Base-by-base conservation (phyloP, 2,329 filamentous ascomycete genomes). In the Diaporthe sp. region DNA sequence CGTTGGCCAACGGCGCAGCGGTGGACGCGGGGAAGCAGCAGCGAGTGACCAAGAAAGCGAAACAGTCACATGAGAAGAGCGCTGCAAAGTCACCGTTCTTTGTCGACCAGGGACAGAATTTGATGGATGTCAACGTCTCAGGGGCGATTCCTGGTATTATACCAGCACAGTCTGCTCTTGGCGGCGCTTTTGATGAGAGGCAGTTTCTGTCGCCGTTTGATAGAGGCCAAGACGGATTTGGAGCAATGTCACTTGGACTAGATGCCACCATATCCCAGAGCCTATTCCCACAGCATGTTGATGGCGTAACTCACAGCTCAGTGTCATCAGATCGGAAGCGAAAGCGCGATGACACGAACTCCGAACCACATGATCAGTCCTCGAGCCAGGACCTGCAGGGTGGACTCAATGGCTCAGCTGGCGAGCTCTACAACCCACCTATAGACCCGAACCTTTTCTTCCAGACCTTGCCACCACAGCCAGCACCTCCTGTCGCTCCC, bases 191-290 rank as follows among this genome's bases (percentile, higher is more conserved):
- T n/a, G 34, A 55, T 19, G 71, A 46, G 15, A 62, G 51, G n/a
- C 28, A 53, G 22, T 73, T 73, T 37, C 44, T 73, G 37, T 61
- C 58, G 8, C 37, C 37, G 37, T 73, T 73, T 57, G 71, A 57
- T 44, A 53, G 59, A 44, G 51, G 58, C 25, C 71, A 55, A 25
- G 57, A 73, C 22, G 58, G 71, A n/a, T 46, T 55, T n/a, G 71
- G 46, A 65, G 49, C 46, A 65, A 51, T 73, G 31, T 31, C 71
- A 57, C 71, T 65, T 25, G 71, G 71, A 61, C 28, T 73, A 55
- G 58, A 73, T 55, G 59, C 71, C 34, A 73, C 71, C 28, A 73
- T 73, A 57, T 73, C 71, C 15, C 71, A 62, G 34, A 73, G 71
- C 46, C 49, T 73, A 15, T 73, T 73, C 39, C 71, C 71, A 6